phyloP scores from a whole-genome alignment of 208 protist species.

The Porcisia hertigi region DNA sequence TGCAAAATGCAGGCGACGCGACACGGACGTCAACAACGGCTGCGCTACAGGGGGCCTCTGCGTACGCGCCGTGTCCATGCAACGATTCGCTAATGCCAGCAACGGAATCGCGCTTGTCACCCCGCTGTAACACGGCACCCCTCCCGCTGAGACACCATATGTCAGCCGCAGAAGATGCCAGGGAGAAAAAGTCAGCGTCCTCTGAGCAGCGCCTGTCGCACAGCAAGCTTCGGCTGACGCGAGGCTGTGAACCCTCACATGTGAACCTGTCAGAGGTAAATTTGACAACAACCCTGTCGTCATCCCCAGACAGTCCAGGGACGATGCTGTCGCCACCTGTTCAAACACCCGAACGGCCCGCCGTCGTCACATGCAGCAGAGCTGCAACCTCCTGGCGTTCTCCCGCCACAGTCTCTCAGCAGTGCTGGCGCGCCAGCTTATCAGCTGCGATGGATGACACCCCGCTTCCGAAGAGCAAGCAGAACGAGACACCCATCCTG shows the following conservation, averaged over 20 bases:
- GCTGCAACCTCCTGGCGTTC: slow-evolving; percentile 3
- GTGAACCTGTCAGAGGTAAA: slow-evolving; percentile 2
- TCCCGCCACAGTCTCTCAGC: slow-evolving; percentile 9
- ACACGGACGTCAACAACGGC: not conserved
- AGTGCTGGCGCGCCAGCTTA: slow-evolving; percentile 17
- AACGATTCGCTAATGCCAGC: not conserved
- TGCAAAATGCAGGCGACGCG: not conserved
- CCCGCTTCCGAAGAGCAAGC: not conserved
- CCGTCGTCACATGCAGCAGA: slow-evolving; percentile 1
- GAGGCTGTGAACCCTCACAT: not conserved
- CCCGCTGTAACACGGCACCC: not conserved
- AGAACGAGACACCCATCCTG: slow-evolving; percentile 10
- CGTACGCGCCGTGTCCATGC: not conserved
- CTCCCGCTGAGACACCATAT: not conserved
- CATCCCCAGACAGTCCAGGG: not conserved
- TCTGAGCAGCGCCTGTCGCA: slow-evolving; percentile 10
- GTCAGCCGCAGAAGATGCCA: not conserved
- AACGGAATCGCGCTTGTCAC: not conserved
- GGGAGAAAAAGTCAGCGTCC: not conserved
- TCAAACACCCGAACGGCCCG: slow-evolving; percentile 14
- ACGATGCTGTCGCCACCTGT: not conserved
- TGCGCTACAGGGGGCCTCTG: not conserved
- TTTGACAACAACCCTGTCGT: not conserved
- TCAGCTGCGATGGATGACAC: slow-evolving; percentile 21
- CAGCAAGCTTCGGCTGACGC: not conserved